These are phyloP conservation scores for Gamarada debralockiae DNA, from an alignment of 495 filamentous ascomycete genomes.

Conservation along the genomic window DNA sequence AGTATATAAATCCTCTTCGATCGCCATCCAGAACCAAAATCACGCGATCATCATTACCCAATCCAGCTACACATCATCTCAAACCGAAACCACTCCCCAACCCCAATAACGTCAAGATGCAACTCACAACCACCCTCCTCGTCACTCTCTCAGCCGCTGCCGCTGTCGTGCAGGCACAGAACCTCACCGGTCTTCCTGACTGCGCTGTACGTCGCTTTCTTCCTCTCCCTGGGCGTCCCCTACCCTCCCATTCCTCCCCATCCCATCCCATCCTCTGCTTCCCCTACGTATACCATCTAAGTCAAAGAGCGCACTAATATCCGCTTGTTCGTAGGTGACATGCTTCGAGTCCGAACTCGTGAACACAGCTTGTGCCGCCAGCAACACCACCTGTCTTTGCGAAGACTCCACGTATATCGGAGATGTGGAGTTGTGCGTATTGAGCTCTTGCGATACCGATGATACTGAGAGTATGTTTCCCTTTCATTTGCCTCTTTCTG, in stretches of 20 bases:
- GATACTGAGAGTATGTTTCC: slow-evolving; percentile 15
- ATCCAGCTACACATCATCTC: too few relatives aligned
- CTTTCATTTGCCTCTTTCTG: not conserved
- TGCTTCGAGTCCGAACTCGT: slow-evolving; percentile 14
- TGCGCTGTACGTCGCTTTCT: slow-evolving; percentile 37
- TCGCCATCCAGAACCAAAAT: too few relatives aligned
- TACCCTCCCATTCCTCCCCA: not conserved
- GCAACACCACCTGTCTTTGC: slow-evolving; percentile 20
- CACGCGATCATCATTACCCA: too few relatives aligned
- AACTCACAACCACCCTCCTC: slow-evolving; percentile 7
- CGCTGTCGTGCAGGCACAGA: slow-evolving; percentile 25
- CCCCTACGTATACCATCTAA: not conserved
- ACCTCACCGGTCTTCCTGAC: slow-evolving; percentile 29
- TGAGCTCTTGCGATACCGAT: slow-evolving; percentile 9
- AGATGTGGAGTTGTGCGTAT: slow-evolving; percentile 11
- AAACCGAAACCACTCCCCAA: not conserved
- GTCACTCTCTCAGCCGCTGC: slow-evolving; percentile 20
- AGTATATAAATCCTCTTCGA: too few relatives aligned
- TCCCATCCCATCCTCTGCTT: not conserved
- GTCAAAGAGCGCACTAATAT: not conserved
- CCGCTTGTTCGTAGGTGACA: not conserved
- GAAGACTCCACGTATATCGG: slow-evolving; percentile 11
- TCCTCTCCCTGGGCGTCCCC: too few relatives aligned
- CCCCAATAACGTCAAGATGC: slow-evolving; percentile 12
- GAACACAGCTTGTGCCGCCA: slow-evolving; percentile 10